Percentiles rank a stretch among this genome's conserved stretches.
Conservation (phyloP, 164 flowering plant genomes). For the Berberis vulgaris region DNA sequence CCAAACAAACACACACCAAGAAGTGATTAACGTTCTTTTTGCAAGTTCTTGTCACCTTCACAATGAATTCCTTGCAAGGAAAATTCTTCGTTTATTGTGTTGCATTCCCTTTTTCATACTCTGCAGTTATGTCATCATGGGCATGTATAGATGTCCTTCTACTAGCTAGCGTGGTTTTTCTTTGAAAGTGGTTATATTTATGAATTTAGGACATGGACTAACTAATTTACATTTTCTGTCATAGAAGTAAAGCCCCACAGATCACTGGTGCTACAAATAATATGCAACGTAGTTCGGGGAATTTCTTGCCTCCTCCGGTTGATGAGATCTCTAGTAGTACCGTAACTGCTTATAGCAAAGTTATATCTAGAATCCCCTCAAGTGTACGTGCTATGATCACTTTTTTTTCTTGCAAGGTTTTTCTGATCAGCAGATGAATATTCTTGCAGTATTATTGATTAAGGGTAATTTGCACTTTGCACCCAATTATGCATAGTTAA, state of each 20-base stretch:
- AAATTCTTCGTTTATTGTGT: too few relatives aligned
- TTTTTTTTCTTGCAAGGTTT: constrained; percentile 2
- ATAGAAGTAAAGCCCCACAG: constrained; percentile 51
- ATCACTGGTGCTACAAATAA: constrained; percentile 35
- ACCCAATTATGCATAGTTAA: too few relatives aligned
- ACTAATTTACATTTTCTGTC: constrained; percentile 7
- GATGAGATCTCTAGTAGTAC: constrained; percentile 23
- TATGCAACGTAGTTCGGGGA: constrained; percentile 38
- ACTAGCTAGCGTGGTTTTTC: background rate
- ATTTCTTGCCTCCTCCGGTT: constrained; percentile 42
- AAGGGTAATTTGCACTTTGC: too few relatives aligned
- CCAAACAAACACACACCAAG: too few relatives aligned
- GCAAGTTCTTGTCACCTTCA: too few relatives aligned
- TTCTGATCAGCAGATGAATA: background rate
- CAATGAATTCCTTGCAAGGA: too few relatives aligned
- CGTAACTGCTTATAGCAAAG: constrained; percentile 19
- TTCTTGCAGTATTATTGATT: too few relatives aligned
- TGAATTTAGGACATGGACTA: background rate
- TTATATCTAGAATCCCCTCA: constrained; percentile 17
- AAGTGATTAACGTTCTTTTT: too few relatives aligned
- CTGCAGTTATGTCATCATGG: too few relatives aligned
- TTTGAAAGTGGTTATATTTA: background rate
- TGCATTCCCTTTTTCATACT: too few relatives aligned
- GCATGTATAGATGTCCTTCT: background rate
- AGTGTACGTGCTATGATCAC: constrained; percentile 24